A percentile compares a stretch with the other conserved stretches of the same genome.
Conservation (phyloP, 2,329 filamentous ascomycete species). For the Orbilia oligospora region DNA sequence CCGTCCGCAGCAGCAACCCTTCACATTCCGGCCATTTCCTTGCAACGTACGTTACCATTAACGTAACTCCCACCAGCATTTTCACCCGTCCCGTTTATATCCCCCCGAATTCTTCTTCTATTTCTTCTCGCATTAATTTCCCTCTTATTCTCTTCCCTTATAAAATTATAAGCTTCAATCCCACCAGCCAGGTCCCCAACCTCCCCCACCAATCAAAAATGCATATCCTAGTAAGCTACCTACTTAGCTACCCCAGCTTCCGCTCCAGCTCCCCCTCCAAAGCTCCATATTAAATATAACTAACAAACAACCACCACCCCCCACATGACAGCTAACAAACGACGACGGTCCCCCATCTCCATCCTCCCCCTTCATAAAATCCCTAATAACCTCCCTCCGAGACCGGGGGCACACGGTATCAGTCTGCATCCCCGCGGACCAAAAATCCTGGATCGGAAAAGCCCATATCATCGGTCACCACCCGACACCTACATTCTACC, state of each 20-base stretch:
- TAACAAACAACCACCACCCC: neutral
- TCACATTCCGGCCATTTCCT: too few species aligned
- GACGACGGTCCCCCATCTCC: constrained; percentile 85
- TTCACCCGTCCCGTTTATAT: neutral
- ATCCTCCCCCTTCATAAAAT: constrained; percentile 85
- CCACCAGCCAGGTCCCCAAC: neutral
- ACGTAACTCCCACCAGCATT: neutral
- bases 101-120: neutral
- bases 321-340: constrained; percentile 73
- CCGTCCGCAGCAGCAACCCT: neutral
- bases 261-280: too few species aligned
- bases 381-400: constrained; percentile 79
- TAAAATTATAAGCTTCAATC: neutral
- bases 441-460: constrained; percentile 98
- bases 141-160: neutral
- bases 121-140: too few species aligned
- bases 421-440: constrained; percentile 89
- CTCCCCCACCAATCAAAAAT: constrained; percentile 24
- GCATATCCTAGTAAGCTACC: constrained; percentile 50
- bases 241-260: too few species aligned
- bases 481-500: constrained; percentile 87
- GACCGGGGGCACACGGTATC: constrained; percentile 86
- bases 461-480: constrained; percentile 94
- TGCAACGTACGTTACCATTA: too few species aligned
- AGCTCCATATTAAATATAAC: too few species aligned